Evolutionary conservation across 2,329 filamentous ascomycete species (phyloP), one percentile per base, ranked within the genome.

Genomic region (Piedraia hortae): DNA sequence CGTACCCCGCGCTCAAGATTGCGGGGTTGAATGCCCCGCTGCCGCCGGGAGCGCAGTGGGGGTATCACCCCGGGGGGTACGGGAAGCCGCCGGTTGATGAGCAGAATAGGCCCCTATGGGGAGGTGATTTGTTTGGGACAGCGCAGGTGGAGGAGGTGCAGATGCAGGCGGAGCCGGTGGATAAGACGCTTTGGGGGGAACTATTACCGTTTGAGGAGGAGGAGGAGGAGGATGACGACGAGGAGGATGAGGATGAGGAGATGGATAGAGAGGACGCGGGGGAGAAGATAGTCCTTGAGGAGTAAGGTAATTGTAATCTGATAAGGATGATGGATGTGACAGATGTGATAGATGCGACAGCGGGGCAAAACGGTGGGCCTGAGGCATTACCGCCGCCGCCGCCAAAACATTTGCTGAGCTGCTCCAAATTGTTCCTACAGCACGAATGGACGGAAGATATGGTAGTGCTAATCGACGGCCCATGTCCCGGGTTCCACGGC

Each of bases 31-130:
- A 93, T 43, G 78, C 82, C 2, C 78, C 85, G 4, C 75, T 82
- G 6, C 85, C 85, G 2, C 58, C 75, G 1, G 82, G 82, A 21
- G 80, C 72, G 12, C 63, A 68, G 26, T 97, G 85, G 85, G 85
- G 85, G 2, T 97, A 89, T 45, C 73, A 82, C 34, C 78, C 82
- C 5, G 85, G 85, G 27, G 80, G 82, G 28, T 97, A 82, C 54
- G 85, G 85, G 22, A 93, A 93, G 43, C 82, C 85, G 1, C 85
- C 85, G 0, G 67, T 89, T 1, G 82, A 93, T 40, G 85, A 93
- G 35, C 73, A 75, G 43, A 89, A 90, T 44, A 58, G 75, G 22
- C 80, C 85, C 0, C 53, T 91, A 3, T 93, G 80, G 40, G 85
- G 82, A 23, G 82, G 85, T 33, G 85, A 97, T 44, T 74, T 93